Base-by-base conservation (phyloP, 2,329 filamentous ascomycete species). In the Tolypocladium guangdongense region DNA sequence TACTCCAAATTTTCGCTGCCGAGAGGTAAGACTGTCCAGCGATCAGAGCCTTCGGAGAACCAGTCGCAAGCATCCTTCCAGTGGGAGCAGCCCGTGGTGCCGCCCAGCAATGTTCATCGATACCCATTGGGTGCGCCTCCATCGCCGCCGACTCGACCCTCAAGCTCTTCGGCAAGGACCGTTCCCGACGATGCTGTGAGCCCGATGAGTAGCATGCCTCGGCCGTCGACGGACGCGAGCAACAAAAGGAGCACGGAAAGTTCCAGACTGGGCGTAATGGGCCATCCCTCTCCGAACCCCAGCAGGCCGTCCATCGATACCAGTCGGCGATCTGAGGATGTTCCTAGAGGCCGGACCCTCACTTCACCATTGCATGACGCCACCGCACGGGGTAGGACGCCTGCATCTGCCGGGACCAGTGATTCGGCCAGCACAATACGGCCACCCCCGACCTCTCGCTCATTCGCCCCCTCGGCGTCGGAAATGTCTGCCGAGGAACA, bases 401-500 rank as follows among this genome's bases (percentile, higher is more conserved):
- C 78, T 11, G 64, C 74, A 53, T 80, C 79, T 11, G 68, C 71
- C 8, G 66, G 70, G 2, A 78, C 78, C 2, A 80, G 72, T 51
- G 79, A 82, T 62, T 75, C 78, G 4, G 74, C 77, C 14, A 81
- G 77, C 59, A 82, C 79, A 1, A 71, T 80, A 41, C 65, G 66
- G 20, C 68, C 68, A 3, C 62, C 64, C 27, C 63, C 62, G 10
- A 78, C 73, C 50, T 65, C 72, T 35, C 65, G 72, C 16, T 76
- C 69, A 22, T 68, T 74, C 58, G 73, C 78, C 14, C 79, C 81
- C 7, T 78, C 80, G 5, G 75, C 81, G 43, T 79, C 82, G 2
- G 87, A 90, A 35, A 83, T 90, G 64, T 86, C 88, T 3, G 78
- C 89, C 0, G 91, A 97, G 59, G 87, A 97, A 55, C 92, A 99